Evolutionary conservation across 805 yeast genomes (phyloP), one percentile per base, ranked within the genome.

Genomic region (Zygosaccharomyces lentus): DNA sequence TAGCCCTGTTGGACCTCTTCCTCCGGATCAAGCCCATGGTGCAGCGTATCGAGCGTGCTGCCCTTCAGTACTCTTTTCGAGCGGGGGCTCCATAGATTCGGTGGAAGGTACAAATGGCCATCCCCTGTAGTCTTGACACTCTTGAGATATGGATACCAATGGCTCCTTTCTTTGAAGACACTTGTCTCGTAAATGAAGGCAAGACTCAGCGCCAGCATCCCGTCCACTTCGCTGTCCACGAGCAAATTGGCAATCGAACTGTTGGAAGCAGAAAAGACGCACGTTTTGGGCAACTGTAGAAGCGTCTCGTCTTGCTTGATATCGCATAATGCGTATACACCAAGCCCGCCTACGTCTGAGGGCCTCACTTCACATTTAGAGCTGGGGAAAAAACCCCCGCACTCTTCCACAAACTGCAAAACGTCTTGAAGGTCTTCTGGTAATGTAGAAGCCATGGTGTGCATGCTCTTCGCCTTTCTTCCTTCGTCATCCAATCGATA

Each of bases 91-190:
- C 96, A 87, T 27, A 82, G 68, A 46, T 82, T 72, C 2, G 90
- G 79, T 0, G 95, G 90, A 3, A 73, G 46, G 7, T 69, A 64
- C 10, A 72, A 53, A 1, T 61, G 53, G 6, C 62, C 62, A 2
- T 65, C 58, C 37, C 59, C 59, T 13, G 56, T 50, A 7, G 68
- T 57, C 45, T 71, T 68, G 23, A 87, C 75, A 15, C 84, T 71
- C 23, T 70, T 64, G 37, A 90, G 68, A 61, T 84, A 91, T 2
- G 68, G 71, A 49, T 49, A 71, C 97, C 97, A 91, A 4, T 96
- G 96, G n/a, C 95, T 84, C 3, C 62, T 54, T n/a, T 71, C 67
- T 2, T 78, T 78, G 37, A 74, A 67, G 2, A 77, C 67, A 2
- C 57, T 54, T 45, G 72, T 64, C 60, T 91, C 98, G 58, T 86